These are phyloP conservation scores for Auricularia sp. DNA, from an alignment of 768 basidiomycete species.

Conservation along the genomic window DNA sequence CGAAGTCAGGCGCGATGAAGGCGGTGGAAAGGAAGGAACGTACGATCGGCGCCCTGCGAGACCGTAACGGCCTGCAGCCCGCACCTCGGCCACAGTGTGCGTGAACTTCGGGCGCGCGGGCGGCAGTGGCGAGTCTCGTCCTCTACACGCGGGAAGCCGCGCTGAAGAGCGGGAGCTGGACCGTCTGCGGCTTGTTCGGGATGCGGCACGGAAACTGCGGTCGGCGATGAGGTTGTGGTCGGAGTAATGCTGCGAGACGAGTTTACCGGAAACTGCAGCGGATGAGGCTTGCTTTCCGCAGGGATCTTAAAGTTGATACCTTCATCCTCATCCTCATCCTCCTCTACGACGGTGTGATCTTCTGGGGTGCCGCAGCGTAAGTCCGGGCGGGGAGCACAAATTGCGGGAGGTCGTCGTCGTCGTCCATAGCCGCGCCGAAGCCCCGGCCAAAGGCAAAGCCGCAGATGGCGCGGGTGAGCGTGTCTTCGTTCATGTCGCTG, in stretches of 20 bases:
- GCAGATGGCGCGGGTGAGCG: conserved; percentile 31
- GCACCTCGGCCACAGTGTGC: not conserved
- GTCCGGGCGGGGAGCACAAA: conserved; percentile 37
- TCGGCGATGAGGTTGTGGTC: not conserved
- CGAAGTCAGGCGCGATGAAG: no score
- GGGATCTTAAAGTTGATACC: not conserved
- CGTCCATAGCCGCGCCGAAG: conserved; percentile 31
- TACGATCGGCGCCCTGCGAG: no score
- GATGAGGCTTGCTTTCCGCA: conserved; percentile 5
- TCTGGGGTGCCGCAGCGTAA: conserved; percentile 12
- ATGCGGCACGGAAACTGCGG: conserved; percentile 3
- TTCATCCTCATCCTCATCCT: conserved; percentile 30
- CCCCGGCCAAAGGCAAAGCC: no score
- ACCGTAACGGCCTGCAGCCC: not conserved
- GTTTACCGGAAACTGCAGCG: not conserved
- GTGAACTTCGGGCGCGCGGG: conserved; percentile 3
- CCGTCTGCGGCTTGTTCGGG: not conserved
- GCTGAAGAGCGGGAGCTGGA: not conserved
- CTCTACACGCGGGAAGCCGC: no score
- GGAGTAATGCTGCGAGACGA: not conserved
- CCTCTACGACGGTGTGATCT: conserved; percentile 26
- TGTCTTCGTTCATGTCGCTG: conserved; percentile 13
- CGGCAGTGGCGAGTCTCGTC: conserved; percentile 9
- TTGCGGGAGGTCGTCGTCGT: conserved; percentile 37
- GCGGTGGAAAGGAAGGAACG: no score